phyloP scores from a whole-genome alignment of 495 filamentous ascomycete species.

The Barbatosphaeria neglecta region DNA sequence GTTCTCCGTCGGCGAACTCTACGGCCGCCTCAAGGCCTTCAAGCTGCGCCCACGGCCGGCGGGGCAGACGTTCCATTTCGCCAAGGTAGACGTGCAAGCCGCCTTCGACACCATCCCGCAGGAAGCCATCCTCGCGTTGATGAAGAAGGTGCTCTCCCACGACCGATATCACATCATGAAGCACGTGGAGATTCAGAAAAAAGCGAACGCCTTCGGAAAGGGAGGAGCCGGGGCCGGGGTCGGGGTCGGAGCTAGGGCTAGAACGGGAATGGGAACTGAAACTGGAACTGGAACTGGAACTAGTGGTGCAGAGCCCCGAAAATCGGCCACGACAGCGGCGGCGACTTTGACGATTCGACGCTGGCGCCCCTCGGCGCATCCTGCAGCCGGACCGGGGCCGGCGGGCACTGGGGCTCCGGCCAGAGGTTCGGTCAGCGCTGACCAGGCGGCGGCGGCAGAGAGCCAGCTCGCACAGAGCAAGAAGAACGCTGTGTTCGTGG shows the following conservation, averaged over 20 bases:
- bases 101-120: conserved; percentile 97
- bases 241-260: too few species aligned
- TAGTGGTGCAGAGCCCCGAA: not conserved
- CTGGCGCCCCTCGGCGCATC: conserved; percentile 50
- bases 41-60: conserved; percentile 32
- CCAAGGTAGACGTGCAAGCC: conserved; percentile 81
- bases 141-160: conserved; percentile 51
- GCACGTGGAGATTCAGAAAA: conserved; percentile 57
- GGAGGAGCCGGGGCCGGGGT: not conserved
- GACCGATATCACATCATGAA: conserved; percentile 59
- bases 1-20: conserved; percentile 73
- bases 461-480: conserved; percentile 30
- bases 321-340: conserved; percentile 8
- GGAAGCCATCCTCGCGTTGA: conserved; percentile 50
- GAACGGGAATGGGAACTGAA: too few species aligned
- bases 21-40: conserved; percentile 61
- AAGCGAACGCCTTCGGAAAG: conserved; percentile 10
- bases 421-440: too few species aligned
- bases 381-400: too few species aligned
- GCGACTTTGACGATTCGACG: conserved; percentile 41
- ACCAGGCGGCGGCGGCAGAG: conserved; percentile 27
- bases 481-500: conserved; percentile 65
- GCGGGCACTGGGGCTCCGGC: too few species aligned
- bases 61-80: conserved; percentile 50
- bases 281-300: too few species aligned